phyloP scores from a whole-genome alignment of 179 eudicot species.

The Silene noctiflora region DNA sequence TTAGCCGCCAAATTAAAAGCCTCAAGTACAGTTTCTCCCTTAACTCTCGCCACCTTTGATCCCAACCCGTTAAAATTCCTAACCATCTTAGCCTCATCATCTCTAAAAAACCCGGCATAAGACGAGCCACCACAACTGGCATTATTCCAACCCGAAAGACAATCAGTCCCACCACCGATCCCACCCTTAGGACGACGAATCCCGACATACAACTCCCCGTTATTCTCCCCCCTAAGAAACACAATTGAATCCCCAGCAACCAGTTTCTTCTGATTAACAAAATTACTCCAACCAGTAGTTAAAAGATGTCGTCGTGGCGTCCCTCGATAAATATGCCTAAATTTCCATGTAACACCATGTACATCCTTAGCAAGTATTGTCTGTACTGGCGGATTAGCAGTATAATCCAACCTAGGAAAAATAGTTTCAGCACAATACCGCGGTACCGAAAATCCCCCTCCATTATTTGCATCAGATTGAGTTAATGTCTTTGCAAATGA shows the following conservation, averaged over 20 bases:
- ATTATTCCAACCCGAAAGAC: slow-evolving; percentile 27
- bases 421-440: slow-evolving; percentile 48
- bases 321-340: slow-evolving; percentile 44
- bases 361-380: slow-evolving; percentile 41
- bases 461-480: slow-evolving; percentile 50
- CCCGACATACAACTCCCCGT: slow-evolving; percentile 44
- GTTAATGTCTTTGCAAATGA: slow-evolving; percentile 43
- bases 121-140: slow-evolving; percentile 16
- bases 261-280: slow-evolving; percentile 42
- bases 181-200: slow-evolving; percentile 40
- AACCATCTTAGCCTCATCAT: slow-evolving; percentile 27
- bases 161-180: slow-evolving; percentile 32
- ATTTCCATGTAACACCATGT: slow-evolving; percentile 45
- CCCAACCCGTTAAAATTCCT: slow-evolving; percentile 18
- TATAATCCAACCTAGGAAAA: slow-evolving; percentile 38
- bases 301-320: slow-evolving; percentile 42
- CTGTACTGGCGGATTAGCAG: slow-evolving; percentile 44
- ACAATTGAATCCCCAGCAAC: slow-evolving; percentile 45
- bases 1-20: slow-evolving; percentile 25
- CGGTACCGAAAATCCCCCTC: slow-evolving; percentile 42
- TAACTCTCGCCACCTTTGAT: slow-evolving; percentile 8
- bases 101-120: slow-evolving; percentile 27
- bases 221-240: slow-evolving; percentile 35
- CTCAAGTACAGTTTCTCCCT: slow-evolving; percentile 23
- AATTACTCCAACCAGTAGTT: slow-evolving; percentile 43